phyloP scores from a whole-genome alignment of 140 eudicot species.

The Bidens hawaiensis region DNA sequence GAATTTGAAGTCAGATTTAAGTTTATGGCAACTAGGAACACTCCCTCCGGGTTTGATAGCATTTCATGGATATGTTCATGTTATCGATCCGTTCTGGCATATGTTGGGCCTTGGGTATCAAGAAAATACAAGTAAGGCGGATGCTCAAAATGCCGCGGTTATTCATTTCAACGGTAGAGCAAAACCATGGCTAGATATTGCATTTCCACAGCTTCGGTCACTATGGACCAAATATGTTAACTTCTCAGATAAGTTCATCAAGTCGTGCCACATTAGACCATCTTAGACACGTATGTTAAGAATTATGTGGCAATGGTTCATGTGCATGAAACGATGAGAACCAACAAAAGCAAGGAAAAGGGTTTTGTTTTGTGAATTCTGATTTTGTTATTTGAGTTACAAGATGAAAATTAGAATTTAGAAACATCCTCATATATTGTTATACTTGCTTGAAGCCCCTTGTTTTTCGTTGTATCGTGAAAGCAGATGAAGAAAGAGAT shows the following conservation, averaged over 20 bases:
- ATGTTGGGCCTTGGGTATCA: slow-evolving; percentile 98
- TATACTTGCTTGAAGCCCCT: slow-evolving; percentile 12
- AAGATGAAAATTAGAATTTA: slow-evolving; percentile 26
- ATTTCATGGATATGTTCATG: slow-evolving; percentile 76
- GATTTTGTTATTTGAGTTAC: slow-evolving; percentile 3
- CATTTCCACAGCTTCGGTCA: slow-evolving; percentile 67
- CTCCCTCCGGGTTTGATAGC: slow-evolving; percentile 97
- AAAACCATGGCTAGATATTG: slow-evolving; percentile 98
- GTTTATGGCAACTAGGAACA: slow-evolving; percentile 97
- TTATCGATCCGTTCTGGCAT: slow-evolving; percentile 88
- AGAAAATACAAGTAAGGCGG: slow-evolving; percentile 69
- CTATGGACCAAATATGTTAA: slow-evolving; percentile 82
- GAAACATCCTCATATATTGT: slow-evolving; percentile 10
- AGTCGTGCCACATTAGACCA: slow-evolving; percentile 71
- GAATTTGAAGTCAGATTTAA: slow-evolving; percentile 90
- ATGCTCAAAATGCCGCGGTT: slow-evolving; percentile 82
- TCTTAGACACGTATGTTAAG: slow-evolving; percentile 29
- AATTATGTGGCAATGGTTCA: slow-evolving; percentile 22
- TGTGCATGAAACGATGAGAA: slow-evolving; percentile 29
- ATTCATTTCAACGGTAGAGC: slow-evolving; percentile 93
- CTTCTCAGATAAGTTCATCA: slow-evolving; percentile 79
- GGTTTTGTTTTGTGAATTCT: slow-evolving; percentile 10
- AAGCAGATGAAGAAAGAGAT: slow-evolving; percentile 21
- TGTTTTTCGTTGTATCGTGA: slow-evolving; percentile 10
- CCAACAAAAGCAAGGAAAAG: slow-evolving; percentile 21